Base-by-base conservation (phyloP, 805 yeast species). In the Kazachstania viticola region DNA sequence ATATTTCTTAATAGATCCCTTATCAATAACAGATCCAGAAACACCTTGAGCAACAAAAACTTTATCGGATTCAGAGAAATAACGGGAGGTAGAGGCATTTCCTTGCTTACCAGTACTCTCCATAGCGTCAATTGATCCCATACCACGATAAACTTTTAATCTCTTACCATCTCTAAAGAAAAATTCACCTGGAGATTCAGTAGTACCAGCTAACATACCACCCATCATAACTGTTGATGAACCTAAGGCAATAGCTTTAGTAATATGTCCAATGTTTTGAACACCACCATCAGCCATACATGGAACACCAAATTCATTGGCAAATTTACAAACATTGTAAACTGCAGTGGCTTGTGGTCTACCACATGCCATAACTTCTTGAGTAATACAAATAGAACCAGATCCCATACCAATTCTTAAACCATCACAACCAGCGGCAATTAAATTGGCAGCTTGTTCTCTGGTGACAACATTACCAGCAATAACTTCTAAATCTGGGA, bases 261-360 rank as follows among this genome's bases (percentile, higher is more conserved):
- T 79, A 60, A 91, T 83, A 70, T 91, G 98, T 48, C 98, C 98
- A 66, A 91, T 85, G 72, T 91, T 91, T 62, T 85, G 88, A 54
- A 91, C 77, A 75, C 98, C 98, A 72, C 98, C 98, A 60, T 91
- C 98, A 46, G 98, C 98, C 50, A 91, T 85, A 65, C 95, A 82
- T 58, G 98, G 97, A 45, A 91, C 94, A 59, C 98, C 98, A 57
- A 88, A 91, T 60, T 76, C 73, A 64, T 77, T 79, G 45, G 97
- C 93, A 57, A 91, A 87, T 67, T 88, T 87, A 43, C 91, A 71
- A 34, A 91, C 98, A 46, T 75, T 79, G 71, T 74, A 87, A 34
- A 91, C 97, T 39, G 98, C 98, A 45, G 97, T 85, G 66, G 97
- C 98, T 70, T 91, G 98, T 40, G 98, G 98, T 73, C 98, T 85